Percentiles rank a stretch among this genome's conserved stretches.
phyloP scores from a whole-genome alignment of 495 filamentous ascomycete genomes.

The Rostrohypoxylon terebratum region DNA sequence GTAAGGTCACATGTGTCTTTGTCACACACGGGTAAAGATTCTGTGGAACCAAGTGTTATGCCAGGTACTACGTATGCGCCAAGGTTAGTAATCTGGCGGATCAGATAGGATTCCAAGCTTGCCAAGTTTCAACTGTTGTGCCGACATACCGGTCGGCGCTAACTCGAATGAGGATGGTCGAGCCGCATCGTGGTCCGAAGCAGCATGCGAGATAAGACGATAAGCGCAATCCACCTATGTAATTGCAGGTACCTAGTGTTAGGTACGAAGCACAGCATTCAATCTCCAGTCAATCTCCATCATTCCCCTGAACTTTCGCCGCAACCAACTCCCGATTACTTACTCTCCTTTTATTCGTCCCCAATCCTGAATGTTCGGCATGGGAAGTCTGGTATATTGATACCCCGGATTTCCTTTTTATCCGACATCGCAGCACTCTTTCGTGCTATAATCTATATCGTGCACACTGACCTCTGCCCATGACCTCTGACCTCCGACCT shows the following conservation, averaged over 20 bases:
- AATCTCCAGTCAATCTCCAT: conserved; percentile 1
- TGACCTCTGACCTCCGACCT: conserved; percentile 26
- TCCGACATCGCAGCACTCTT: neutral
- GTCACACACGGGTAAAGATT: conserved; percentile 4
- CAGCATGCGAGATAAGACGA: conserved; percentile 34
- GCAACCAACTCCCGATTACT: conserved; percentile 33
- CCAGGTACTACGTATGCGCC: neutral
- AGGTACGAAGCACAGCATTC: too few relatives aligned
- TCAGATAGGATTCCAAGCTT: conserved; percentile 9
- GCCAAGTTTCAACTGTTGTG: neutral
- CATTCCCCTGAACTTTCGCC: neutral
- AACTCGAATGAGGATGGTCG: conserved; percentile 26
- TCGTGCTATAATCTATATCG: conserved; percentile 33
- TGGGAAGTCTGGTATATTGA: conserved; percentile 15
- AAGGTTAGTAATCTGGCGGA: conserved; percentile 10
- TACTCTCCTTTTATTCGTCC: conserved; percentile 27
- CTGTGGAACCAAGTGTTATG: neutral
- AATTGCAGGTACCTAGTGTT: too few relatives aligned
- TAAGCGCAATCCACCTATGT: conserved; percentile 29
- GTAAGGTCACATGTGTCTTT: neutral
- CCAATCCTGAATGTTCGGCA: conserved; percentile 37
- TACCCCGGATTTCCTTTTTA: conserved; percentile 9
- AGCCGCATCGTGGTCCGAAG: conserved; percentile 24
- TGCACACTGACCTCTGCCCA: conserved; percentile 21
- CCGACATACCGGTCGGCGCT: conserved; percentile 33